A percentile compares a stretch with the other conserved stretches of the same genome.
Conservation (phyloP, 78 protist species). For the Protostelium mycophagum region DNA sequence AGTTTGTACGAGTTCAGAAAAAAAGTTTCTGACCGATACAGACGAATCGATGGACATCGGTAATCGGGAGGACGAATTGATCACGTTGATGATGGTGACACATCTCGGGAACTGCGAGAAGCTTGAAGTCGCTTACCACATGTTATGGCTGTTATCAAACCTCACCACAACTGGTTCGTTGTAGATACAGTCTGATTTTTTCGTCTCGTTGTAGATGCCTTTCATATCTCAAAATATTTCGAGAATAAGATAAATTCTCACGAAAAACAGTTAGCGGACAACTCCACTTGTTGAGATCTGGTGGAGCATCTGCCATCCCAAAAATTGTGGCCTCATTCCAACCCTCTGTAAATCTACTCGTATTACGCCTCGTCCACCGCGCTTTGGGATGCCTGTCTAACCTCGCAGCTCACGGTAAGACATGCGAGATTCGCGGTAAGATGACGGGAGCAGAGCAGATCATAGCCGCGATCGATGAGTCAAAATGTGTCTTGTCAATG, state of each 20-base stretch:
- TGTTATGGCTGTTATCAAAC: background rate
- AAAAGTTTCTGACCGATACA: no score
- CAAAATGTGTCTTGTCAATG: background rate
- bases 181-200: no score
- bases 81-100: background rate
- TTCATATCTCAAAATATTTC: no score
- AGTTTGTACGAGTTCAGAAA: background rate
- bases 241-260: no score
- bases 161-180: background rate
- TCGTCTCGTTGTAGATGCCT: no score
- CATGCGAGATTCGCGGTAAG: background rate
- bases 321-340: background rate
- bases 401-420: background rate
- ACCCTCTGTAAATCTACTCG: background rate
- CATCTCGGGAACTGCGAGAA: background rate
- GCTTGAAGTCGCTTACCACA: background rate
- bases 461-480: background rate
- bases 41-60: no score
- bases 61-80: background rate
- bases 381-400: background rate
- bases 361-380: background rate
- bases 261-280: background rate
- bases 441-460: background rate
- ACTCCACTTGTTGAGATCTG: background rate
- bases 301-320: background rate